Base-by-base conservation (phyloP, 495 filamentous ascomycete genomes). In the Xylaria longipes region DNA sequence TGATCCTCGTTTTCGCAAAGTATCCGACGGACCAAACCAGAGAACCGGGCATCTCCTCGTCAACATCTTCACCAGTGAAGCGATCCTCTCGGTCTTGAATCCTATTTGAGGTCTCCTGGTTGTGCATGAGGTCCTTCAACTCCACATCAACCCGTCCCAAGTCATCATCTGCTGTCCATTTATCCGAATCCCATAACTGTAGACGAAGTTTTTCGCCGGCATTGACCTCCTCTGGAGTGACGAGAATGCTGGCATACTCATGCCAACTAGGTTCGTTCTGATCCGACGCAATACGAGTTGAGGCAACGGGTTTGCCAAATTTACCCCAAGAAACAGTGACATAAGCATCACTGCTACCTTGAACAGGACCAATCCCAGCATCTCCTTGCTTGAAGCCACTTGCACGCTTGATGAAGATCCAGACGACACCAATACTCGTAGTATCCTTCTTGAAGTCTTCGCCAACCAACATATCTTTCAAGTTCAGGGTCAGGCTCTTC, bases 391-490 rank as follows among this genome's bases (percentile, higher is more conserved):
- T 92, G 79, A 94, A 92, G 20, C 85, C 89, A 39, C 80, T 84
- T 0, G 90, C 91, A 20, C 82, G 80, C 74, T 88, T 89, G 71
- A 93, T 90, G 57, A 83, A 83, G 22, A 93, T 84, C 58, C 89
- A 81, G 1, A 94, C 65, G 1, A 92, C 87, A n/a, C 91, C 91
- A 25, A 89, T 83, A 15, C 88, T 83, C 43, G 80, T 75, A 3
- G 90, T 91, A 71, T 93, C 90, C 77, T 91, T 92, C 78, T 93
- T 94, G 79, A 90, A 92, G 72, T 93, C 91, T 61, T 92, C 91
- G 29, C 91, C 91, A 1, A 91, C 83, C 1, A 94, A 80, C 88
- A 94, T 92, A 69, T 91, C 89, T 75, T 92, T 91, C 25, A 94
- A 79, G 75, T 93, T 89, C 5, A 94, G 80, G 0, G 91, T 92